Evolutionary conservation across 345 rosid species (phyloP), one percentile per base, ranked within the genome.

Genomic region (Salix caprea): DNA sequence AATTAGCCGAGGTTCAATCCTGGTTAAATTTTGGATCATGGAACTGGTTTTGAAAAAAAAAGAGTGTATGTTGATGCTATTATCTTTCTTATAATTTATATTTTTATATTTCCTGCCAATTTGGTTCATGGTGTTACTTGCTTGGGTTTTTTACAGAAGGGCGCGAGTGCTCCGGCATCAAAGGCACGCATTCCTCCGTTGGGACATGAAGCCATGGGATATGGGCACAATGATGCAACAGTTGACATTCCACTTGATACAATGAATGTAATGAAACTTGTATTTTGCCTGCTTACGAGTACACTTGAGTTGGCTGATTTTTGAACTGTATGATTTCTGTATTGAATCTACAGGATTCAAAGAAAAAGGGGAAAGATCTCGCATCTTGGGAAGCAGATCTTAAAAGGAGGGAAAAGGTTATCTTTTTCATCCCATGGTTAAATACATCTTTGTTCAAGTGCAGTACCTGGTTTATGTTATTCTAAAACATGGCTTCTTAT

Each of bases 381-480:
- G 88, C 92, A 71, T 78, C 90, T 3, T 90, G 97, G 98, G 99
- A 96, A 86, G 91, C 96, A 19, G 98, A 96, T 77, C 91, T 96
- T 78, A 96, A 88, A 74, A 90, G 88, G 89, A 92, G 88, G 82
- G 85, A 82, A 50, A 71, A 82, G 81, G 84, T 76, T 52, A 14
- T 15, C 19, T 19, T 6, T 36, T 15, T 24, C 21, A 48, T 60
- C 65, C 39, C 40, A 32, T 10, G 7, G 16, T 48, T 26, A 40
- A 67, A 5, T 56, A 32, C 48, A 40, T 67, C 30, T 42, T 18
- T 39, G 23, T 32, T 23, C 54, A 72, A 54, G 28, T n/a, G 18
- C 18, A 14, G 54, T 10, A 50, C 14, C 28, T 56, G 15, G 28
- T 72, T 36, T 19, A 21, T 77, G 18, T 12, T 78, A 21, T 28